These are phyloP conservation scores for Phyllosticta ampelicida DNA, from an alignment of 2,329 filamentous ascomycete species.

Conservation along the genomic window DNA sequence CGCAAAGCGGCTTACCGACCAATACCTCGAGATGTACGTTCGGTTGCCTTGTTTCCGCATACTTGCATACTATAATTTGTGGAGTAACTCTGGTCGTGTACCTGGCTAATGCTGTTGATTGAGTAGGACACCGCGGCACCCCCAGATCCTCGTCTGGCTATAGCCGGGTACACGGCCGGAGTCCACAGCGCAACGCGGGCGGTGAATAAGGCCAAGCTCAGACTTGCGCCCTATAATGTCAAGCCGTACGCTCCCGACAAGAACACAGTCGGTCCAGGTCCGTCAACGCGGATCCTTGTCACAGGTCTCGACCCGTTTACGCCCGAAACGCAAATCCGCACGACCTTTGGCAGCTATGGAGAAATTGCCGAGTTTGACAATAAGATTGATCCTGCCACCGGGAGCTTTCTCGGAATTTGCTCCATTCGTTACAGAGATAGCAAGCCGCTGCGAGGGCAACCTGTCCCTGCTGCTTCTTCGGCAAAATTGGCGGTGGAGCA, in stretches of 20 bases:
- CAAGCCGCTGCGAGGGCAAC: slow-evolving; percentile 39
- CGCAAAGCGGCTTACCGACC: slow-evolving; percentile 20
- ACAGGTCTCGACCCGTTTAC: slow-evolving; percentile 93
- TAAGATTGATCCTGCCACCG: slow-evolving; percentile 88
- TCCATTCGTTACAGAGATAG: slow-evolving; percentile 80
- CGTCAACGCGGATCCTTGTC: slow-evolving; percentile 82
- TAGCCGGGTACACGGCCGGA: slow-evolving; percentile 48
- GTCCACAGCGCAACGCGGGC: slow-evolving; percentile 20
- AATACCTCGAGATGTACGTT: slow-evolving; percentile 11
- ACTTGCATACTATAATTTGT: slow-evolving; percentile 10
- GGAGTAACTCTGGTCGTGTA: slow-evolving; percentile 11
- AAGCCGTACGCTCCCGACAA: slow-evolving; percentile 75
- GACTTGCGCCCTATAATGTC: slow-evolving; percentile 65
- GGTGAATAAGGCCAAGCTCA: slow-evolving; percentile 53
- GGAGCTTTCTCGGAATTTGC: slow-evolving; percentile 87
- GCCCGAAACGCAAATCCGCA: slow-evolving; percentile 64
- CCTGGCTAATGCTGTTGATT: slow-evolving; percentile 11
- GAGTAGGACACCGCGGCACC: slow-evolving; percentile 42
- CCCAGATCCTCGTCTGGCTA: slow-evolving; percentile 69
- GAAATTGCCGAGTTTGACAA: slow-evolving; percentile 87
- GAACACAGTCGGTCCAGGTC: slow-evolving; percentile 78
- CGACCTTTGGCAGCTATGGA: slow-evolving; percentile 69
- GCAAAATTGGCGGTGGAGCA: slow-evolving; percentile 70
- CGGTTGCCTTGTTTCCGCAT: slow-evolving; percentile 5
- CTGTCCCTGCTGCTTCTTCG: slow-evolving; percentile 62